phyloP scores from a whole-genome alignment of 805 yeast species.

The Candida rishiriensis region DNA sequence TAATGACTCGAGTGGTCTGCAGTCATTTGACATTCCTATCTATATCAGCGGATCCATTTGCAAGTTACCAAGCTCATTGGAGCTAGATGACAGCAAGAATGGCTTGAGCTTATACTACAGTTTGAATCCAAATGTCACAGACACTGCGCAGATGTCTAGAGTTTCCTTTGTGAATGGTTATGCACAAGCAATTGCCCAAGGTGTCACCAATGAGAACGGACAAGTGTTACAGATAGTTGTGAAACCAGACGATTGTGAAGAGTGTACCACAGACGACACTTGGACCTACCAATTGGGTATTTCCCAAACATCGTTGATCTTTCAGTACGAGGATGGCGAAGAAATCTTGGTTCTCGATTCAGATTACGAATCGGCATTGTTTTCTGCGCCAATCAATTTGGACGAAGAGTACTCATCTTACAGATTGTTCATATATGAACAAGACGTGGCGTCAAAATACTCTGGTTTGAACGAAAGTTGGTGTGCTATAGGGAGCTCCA shows the following conservation, averaged over 20 bases:
- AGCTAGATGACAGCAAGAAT: constrained; percentile 7
- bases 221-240: constrained; percentile 19
- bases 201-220: constrained; percentile 7
- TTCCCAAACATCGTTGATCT: constrained; percentile 54
- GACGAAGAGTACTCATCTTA: constrained; percentile 34
- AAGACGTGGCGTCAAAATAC: constrained; percentile 34
- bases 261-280: constrained; percentile 14
- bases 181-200: constrained; percentile 18
- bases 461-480: constrained; percentile 48
- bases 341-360: constrained; percentile 61
- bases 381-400: constrained; percentile 36
- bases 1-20: constrained; percentile 38
- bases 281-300: constrained; percentile 68
- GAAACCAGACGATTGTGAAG: constrained; percentile 18
- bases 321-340: constrained; percentile 60
- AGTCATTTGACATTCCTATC: constrained; percentile 41
- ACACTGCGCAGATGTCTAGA: constrained; percentile 8
- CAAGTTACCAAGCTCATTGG: constrained; percentile 24
- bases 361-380: constrained; percentile 61
- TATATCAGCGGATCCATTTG: constrained; percentile 52
- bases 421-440: constrained; percentile 44
- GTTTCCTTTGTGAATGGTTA: constrained; percentile 23
- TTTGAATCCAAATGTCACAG: constrained; percentile 17
- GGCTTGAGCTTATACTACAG: constrained; percentile 26
- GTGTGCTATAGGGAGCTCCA: constrained; percentile 60